phyloP scores from a whole-genome alignment of 2,329 filamentous ascomycete genomes.

The Fusarium pseudograminearum region DNA sequence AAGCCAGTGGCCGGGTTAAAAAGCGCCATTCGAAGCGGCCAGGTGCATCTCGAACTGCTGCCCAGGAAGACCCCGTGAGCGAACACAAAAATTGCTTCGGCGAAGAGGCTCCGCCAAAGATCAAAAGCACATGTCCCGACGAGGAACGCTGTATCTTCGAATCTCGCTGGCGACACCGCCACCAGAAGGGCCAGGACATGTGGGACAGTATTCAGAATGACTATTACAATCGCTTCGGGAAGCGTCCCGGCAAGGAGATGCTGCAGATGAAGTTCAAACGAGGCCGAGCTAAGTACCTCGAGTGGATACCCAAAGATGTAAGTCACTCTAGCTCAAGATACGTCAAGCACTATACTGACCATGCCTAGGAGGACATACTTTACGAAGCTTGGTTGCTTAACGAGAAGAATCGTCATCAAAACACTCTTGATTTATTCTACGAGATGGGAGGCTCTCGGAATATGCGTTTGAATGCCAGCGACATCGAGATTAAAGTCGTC shows the following conservation, averaged over 20 bases:
- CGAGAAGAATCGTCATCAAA: slow-evolving; percentile 59
- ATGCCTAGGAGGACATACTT: slow-evolving; percentile 55
- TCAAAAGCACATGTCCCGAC: slow-evolving; percentile 60
- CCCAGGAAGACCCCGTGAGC: slow-evolving; percentile 43
- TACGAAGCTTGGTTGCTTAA: slow-evolving; percentile 55
- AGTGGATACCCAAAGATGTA: slow-evolving; percentile 65
- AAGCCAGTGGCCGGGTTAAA: slow-evolving; percentile 45
- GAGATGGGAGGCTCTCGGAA: slow-evolving; percentile 63
- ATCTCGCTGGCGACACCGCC: slow-evolving; percentile 59
- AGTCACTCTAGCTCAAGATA: slow-evolving; percentile 44
- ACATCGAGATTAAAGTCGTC: slow-evolving; percentile 64
- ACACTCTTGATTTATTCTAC: slow-evolving; percentile 59
- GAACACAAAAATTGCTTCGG: slow-evolving; percentile 54
- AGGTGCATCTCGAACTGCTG: slow-evolving; percentile 18
- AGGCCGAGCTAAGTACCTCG: slow-evolving; percentile 61
- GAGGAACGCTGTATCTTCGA: slow-evolving; percentile 64
- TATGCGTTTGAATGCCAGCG: slow-evolving; percentile 62
- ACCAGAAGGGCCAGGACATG: slow-evolving; percentile 68
- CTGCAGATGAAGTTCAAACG: slow-evolving; percentile 69
- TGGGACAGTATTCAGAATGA: slow-evolving; percentile 65
- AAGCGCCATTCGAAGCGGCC: slow-evolving; percentile 44
- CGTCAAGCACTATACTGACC: slow-evolving; percentile 16
- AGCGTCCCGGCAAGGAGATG: slow-evolving; percentile 60
- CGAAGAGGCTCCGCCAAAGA: slow-evolving; percentile 52
- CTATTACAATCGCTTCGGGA: slow-evolving; percentile 53